phyloP scores from a whole-genome alignment of 2,329 filamentous ascomycete genomes.

The Trichoderma lentiforme region DNA sequence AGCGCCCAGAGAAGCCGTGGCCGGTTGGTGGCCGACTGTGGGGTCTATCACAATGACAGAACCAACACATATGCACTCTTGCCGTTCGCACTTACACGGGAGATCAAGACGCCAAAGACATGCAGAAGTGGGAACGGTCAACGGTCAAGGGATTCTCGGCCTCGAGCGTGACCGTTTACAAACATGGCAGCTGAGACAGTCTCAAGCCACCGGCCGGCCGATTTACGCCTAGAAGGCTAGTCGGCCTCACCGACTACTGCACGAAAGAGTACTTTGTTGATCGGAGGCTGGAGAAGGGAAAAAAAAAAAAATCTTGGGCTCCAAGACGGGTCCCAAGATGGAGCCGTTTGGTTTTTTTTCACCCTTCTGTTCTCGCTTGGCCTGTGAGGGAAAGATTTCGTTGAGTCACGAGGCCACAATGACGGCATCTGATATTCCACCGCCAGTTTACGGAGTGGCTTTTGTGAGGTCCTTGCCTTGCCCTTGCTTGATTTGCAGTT shows the following conservation, averaged over 20 bases:
- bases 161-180: conserved; percentile 2
- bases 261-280: not conserved
- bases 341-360: conserved; percentile 1
- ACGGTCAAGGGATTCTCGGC: conserved; percentile 20
- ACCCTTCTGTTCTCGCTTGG: not conserved
- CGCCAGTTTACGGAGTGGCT: conserved; percentile 4
- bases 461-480: conserved; percentile 4
- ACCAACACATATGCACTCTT: conserved; percentile 23
- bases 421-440: conserved; percentile 20
- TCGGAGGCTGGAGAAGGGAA: not conserved
- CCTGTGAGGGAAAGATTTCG: conserved; percentile 5
- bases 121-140: conserved; percentile 19
- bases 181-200: conserved; percentile 15
- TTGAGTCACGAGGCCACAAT: conserved; percentile 20
- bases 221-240: conserved; percentile 10
- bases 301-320: not conserved
- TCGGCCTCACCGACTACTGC: conserved; percentile 19
- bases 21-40: conserved; percentile 19
- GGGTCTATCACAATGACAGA: conserved; percentile 26
- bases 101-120: conserved; percentile 20
- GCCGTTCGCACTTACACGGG: conserved; percentile 15
- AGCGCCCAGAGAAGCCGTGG: conserved; percentile 1
- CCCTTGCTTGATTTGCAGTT: not conserved
- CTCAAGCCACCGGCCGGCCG: conserved; percentile 10
- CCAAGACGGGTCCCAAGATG: conserved; percentile 18